Percentiles rank a stretch among this genome's conserved stretches.
Evolutionary conservation across 345 rosid genomes (phyloP).

Genomic region (Fremontodendron californicum): DNA sequence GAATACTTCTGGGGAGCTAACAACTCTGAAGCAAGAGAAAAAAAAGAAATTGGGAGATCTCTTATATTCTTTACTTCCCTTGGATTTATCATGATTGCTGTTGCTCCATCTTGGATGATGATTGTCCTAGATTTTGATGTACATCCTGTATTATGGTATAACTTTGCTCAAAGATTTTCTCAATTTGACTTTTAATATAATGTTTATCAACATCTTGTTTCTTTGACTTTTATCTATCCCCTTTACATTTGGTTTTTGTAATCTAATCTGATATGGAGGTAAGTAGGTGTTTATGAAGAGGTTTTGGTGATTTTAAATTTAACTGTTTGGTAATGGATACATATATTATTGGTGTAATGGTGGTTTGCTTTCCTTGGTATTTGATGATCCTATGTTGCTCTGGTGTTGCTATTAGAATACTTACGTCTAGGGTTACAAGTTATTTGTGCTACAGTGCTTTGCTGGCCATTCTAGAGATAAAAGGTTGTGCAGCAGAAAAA

Average conservation of each 20-base stretch:
- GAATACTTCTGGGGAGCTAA: conserved; percentile 17
- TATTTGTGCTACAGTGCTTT: no score
- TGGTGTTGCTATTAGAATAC: neutral
- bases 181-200: neutral
- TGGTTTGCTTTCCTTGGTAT: neutral
- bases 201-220: neutral
- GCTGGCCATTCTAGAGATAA: no score
- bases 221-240: neutral
- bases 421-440: no score
- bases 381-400: neutral
- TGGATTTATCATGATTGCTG: conserved; percentile 35
- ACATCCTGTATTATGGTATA: conserved; percentile 85
- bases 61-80: conserved; percentile 55
- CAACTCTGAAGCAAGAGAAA: conserved; percentile 27
- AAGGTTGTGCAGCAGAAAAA: neutral
- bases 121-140: conserved; percentile 64
- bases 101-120: conserved; percentile 84
- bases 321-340: neutral
- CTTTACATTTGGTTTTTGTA: neutral
- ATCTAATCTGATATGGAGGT: neutral
- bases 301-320: neutral
- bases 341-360: neutral
- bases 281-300: neutral
- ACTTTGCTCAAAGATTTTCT: neutral
- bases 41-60: conserved; percentile 44